Percentiles rank a stretch among this genome's conserved stretches.
phyloP scores from a whole-genome alignment of 176 grass and related monocot genomes.

The Triticum timopheevii region DNA sequence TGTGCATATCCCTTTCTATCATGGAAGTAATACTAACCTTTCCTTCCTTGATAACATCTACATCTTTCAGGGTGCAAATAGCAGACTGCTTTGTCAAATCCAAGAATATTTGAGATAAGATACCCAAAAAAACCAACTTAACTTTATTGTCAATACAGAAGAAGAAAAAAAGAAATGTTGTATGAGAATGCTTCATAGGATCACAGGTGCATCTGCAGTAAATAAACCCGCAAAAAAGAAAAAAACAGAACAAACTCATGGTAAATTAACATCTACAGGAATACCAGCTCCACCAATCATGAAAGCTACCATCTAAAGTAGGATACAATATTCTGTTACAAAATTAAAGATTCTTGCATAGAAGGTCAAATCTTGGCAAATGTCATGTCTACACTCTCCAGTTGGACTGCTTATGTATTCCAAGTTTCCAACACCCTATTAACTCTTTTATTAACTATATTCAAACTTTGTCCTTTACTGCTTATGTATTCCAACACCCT shows the following conservation, averaged over 20 bases:
- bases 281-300: neutral
- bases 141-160: neutral
- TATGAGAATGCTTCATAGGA: neutral
- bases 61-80: constrained; percentile 79
- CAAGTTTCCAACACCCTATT: neutral
- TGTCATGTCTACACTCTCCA: constrained; percentile 89
- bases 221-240: neutral
- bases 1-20: neutral
- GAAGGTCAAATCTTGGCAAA: constrained; percentile 76
- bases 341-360: neutral
- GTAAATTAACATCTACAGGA: neutral
- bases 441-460: no score
- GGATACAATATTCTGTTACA: neutral
- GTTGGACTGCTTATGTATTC: constrained; percentile 25
- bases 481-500: neutral
- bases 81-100: constrained; percentile 59
- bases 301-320: neutral
- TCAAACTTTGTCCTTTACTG: neutral
- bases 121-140: neutral
- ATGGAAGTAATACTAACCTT: constrained; percentile 45
- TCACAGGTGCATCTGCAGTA: neutral
- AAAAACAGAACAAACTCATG: neutral
- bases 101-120: constrained; percentile 10
- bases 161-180: neutral
- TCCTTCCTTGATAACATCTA: constrained; percentile 39